phyloP scores from a whole-genome alignment of 73 alveolate genomes.

The Effrenium voratum region DNA sequence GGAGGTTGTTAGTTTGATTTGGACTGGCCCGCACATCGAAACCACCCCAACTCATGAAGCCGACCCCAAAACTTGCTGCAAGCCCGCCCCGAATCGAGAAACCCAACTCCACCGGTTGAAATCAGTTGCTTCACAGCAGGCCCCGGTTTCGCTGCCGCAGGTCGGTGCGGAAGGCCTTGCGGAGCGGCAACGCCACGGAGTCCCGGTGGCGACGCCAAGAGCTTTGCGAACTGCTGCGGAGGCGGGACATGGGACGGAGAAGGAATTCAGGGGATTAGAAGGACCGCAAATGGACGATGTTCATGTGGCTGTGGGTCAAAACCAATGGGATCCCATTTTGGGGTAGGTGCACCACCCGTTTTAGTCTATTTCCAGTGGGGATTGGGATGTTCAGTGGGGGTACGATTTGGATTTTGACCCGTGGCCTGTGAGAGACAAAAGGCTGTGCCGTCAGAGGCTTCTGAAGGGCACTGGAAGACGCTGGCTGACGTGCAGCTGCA shows the following conservation, averaged over 20 bases:
- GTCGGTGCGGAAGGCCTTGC: conserved; percentile 48
- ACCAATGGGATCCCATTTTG: neutral
- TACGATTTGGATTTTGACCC: neutral
- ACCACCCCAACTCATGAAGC: too few species aligned
- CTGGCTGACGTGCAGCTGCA: too few species aligned
- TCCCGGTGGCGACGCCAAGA: conserved; percentile 38
- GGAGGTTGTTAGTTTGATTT: too few species aligned
- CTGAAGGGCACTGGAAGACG: too few species aligned
- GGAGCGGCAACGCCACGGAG: conserved; percentile 27
- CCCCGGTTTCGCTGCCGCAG: too few species aligned
- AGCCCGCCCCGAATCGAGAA: neutral
- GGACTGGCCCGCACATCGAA: too few species aligned
- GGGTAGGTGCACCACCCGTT: neutral
- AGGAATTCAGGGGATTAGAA: neutral
- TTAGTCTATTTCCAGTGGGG: neutral
- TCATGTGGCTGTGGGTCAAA: too few species aligned
- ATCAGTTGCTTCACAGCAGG: neutral
- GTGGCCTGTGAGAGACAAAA: too few species aligned
- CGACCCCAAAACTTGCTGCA: too few species aligned
- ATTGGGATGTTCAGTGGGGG: neutral
- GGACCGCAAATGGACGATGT: neutral
- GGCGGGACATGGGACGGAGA: neutral
- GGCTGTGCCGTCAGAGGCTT: too few species aligned
- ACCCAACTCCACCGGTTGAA: neutral
- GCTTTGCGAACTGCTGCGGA: conserved; percentile 60